Base-by-base conservation (phyloP, 257 asterid genomes). In the Forsythia suspensa region DNA sequence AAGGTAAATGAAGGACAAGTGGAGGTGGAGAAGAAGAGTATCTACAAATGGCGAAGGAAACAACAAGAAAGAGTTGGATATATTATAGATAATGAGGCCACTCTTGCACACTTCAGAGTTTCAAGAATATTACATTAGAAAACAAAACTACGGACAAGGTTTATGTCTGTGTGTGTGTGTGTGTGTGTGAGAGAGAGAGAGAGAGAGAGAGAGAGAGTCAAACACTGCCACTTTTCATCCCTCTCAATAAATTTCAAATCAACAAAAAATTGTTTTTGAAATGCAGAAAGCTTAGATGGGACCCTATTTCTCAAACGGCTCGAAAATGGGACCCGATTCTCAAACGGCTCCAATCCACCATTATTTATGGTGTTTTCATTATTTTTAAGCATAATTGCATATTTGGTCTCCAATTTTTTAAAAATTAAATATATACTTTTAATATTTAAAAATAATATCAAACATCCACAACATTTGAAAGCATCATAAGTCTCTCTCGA, bases 211-310 rank as follows among this genome's bases (percentile, higher is more conserved):
- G 70, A 55, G 61, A 46, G 73, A 68, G 88, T 83, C 89, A 87
- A 86, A 82, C 11, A 44, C 34, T 13, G 70, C 70, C 84, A 46
- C 81, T 78, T 86, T 85, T 88, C 83, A 81, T 88, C 91, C 86
- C 91, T 81, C 90, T 89, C 91, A 80, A 87, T 82, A 80, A 86
- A 85, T 84, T 90, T 90, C 83, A 92, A 89, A 89, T 85, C 81
- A 81, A 83, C 88, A 85, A 85, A 79, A 80, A 79, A 37, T 34
- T 16, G 59, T 76, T 85, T 89, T 88, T 80, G 85, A 89, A 89
- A 71, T 79, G 90, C 77, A 77, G 77, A 79, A 84, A 80, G 87
- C 34, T 61, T 82, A 69, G 43, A 57, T 88, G 92, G 94, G 94
- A 16, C 90, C 92, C 83, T 8, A 3, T 41, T 79, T 80, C 77